Evolutionary conservation across 148 eudicot species (phyloP), one percentile per base, ranked within the genome.

Genomic region (Vaccinium corymbosum): DNA sequence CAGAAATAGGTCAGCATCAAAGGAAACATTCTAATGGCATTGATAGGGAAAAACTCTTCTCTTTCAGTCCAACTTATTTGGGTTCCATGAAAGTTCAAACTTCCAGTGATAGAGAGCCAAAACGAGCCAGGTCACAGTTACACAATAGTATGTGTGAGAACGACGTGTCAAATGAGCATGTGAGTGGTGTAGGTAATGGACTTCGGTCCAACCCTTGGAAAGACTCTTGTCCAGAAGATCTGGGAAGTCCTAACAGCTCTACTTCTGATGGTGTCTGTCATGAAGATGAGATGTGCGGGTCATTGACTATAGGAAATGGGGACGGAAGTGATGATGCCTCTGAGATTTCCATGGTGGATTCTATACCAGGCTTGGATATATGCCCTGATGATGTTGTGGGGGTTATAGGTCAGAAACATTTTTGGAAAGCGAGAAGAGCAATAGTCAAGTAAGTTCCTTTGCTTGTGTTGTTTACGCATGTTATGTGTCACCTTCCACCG

Each of bases 341-440:
- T 25, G 94, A 95, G 86, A 91, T 90, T 79, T 93, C 99, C 61
- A 84, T 87, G 86, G 91, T 92, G 85, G 98, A 94, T 89, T 86
- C 90, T 53, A 71, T 88, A 73, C 89, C 93, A 20, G 96, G 85
- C 84, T 81, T 88, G 48, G 94, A 91, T 88, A 85, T 97, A 76
- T 87, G 91, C 81, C 94, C 98, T 22, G 98, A 94, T 82, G 94
- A 94, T 83, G 92, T 95, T 76, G 98, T 97, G 49, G 96, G 90
- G 52, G 78, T 94, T 81, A 92, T 97, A 52, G 98, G 98, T 81
- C 95, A 86, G 85, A 97, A 97, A 76, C 95, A 93, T 79, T 97
- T 97, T 84, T 97, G 95, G 99, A 94, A 92, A 88, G 98, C 98
- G 32, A 91, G 99, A 85, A 90, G 87, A 82, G 99, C 94, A 75